Percentiles rank a stretch among this genome's conserved stretches.
Evolutionary conservation across 23 red algal species (phyloP).

Genomic region (Chondrus crispus): DNA sequence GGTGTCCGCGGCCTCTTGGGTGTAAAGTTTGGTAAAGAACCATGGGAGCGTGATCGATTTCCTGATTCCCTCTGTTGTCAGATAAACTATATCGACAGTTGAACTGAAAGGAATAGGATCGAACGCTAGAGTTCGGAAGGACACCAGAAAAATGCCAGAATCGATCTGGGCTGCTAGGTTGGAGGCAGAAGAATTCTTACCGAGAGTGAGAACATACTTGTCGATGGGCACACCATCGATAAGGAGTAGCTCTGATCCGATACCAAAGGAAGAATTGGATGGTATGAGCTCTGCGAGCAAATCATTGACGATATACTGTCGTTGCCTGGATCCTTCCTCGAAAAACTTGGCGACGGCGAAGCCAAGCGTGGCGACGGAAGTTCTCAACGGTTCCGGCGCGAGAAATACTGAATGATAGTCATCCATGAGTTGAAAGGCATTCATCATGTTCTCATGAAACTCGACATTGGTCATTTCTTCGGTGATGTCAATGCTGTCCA

Average conservation of each 20-base stretch:
- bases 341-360: not conserved
- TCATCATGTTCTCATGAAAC: not conserved
- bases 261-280: not conserved
- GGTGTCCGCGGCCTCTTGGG: no score
- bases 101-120: not conserved
- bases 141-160: not conserved
- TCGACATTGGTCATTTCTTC: not conserved
- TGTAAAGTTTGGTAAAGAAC: no score
- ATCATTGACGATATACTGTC: not conserved
- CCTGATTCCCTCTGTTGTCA: not conserved
- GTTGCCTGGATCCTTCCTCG: not conserved
- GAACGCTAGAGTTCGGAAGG: not conserved
- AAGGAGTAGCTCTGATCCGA: not conserved
- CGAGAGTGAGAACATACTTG: not conserved
- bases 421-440: not conserved
- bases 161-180: not conserved
- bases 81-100: not conserved
- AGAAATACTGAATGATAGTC: conserved; percentile 2
- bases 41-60: no score
- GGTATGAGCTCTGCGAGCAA: not conserved
- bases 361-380: not conserved
- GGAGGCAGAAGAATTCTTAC: not conserved
- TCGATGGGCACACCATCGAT: not conserved
- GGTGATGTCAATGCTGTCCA: no score
- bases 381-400: not conserved